These are phyloP conservation scores for Thalassiosira pacifica DNA, from an alignment of 352 stramenopile species.

Conservation along the genomic window DNA sequence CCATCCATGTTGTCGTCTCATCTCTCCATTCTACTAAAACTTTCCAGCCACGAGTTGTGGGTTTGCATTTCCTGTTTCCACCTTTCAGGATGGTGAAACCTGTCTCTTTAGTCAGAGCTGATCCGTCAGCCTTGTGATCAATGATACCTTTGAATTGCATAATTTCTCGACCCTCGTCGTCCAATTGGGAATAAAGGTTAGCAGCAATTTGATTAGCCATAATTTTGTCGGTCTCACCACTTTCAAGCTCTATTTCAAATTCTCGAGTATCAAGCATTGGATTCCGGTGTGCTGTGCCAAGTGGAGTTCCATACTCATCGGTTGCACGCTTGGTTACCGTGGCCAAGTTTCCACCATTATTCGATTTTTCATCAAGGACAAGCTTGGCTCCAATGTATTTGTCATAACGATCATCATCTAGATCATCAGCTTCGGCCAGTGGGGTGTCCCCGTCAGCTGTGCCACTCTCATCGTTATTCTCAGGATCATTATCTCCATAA, in stretches of 20 bases:
- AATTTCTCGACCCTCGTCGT: conserved; percentile 45
- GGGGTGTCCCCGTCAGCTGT: not conserved
- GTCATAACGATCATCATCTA: not conserved
- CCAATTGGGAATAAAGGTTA: conserved; percentile 19
- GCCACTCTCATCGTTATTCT: not conserved
- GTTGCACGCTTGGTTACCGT: not conserved
- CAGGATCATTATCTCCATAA: not conserved
- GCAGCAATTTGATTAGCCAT: too few species aligned
- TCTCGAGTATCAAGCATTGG: not conserved
- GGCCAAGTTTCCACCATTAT: not conserved
- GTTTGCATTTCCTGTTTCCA: conserved; percentile 1
- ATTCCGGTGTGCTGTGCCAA: too few species aligned
- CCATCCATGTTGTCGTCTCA: conserved; percentile 9
- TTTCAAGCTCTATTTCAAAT: conserved; percentile 14
- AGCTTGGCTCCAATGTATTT: not conserved
- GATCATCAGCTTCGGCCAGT: not conserved
- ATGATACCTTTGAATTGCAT: conserved; percentile 43
- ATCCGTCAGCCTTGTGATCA: conserved; percentile 36
- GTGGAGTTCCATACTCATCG: not conserved
- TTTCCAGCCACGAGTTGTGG: not conserved
- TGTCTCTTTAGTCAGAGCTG: conserved; percentile 10
- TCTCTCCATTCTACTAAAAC: conserved; percentile 9
- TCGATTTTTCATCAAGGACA: not conserved
- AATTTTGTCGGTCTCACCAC: too few species aligned
- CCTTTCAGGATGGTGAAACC: not conserved